Conservation (phyloP, 306 rosid species). For the Carpinus viminea region DNA sequence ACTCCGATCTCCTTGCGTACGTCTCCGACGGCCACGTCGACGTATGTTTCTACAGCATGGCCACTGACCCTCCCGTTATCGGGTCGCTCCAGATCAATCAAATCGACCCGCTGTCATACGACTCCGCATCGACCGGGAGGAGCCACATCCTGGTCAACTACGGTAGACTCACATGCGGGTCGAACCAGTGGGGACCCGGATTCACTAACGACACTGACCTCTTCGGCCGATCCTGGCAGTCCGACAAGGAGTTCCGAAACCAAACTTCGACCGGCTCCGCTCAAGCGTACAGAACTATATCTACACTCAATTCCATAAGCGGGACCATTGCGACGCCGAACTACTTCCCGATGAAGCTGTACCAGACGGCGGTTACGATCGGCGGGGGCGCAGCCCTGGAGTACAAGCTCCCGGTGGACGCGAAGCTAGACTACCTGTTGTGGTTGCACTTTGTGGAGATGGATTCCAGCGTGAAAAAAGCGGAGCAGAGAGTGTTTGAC, state of each 20-base stretch:
- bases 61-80: conserved; percentile 85
- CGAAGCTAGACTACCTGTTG: conserved; percentile 81
- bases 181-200: conserved; percentile 85
- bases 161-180: conserved; percentile 73
- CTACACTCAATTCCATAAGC: conserved; percentile 42
- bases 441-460: conserved; percentile 95
- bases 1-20: conserved; percentile 71
- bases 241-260: conserved; percentile 39
- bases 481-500: conserved; percentile 76
- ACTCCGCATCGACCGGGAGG: conserved; percentile 32
- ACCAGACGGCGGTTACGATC: conserved; percentile 56
- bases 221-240: conserved; percentile 93
- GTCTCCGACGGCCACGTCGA: conserved; percentile 56
- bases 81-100: conserved; percentile 69
- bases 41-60: conserved; percentile 83
- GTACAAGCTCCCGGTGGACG: conserved; percentile 71
- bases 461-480: conserved; percentile 54
- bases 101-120: conserved; percentile 69
- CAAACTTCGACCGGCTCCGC: not conserved
- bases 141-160: conserved; percentile 65
- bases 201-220: conserved; percentile 67
- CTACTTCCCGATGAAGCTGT: conserved; percentile 72
- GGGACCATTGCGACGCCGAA: conserved; percentile 67
- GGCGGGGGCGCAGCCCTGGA: conserved; percentile 45
- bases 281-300: conserved; percentile 15